phyloP scores from a whole-genome alignment of 305 asterid genomes.

The Rubia peregrina region DNA sequence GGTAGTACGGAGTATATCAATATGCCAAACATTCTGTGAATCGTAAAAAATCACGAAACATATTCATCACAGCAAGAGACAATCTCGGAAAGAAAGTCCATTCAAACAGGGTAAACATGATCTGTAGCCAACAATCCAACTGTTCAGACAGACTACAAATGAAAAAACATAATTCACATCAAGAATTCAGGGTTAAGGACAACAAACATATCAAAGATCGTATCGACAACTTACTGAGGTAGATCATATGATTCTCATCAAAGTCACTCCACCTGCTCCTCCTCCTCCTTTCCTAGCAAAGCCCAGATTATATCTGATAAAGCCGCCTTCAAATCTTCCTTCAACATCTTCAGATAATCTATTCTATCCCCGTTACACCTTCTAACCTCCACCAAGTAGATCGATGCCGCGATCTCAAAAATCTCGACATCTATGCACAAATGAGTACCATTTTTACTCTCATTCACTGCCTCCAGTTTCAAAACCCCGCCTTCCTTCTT shows the following conservation, averaged over 20 bases:
- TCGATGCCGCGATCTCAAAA: slow-evolving; percentile 28
- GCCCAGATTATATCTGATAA: slow-evolving; percentile 29
- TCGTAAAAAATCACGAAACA: not conserved
- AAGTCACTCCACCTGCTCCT: slow-evolving; percentile 6
- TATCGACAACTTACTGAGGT: not conserved
- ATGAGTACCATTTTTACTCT: slow-evolving; percentile 14
- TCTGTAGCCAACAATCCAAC: not conserved
- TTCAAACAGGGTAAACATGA: not conserved
- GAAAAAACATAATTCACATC: not conserved
- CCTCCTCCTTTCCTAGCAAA: no score
- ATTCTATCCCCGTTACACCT: slow-evolving; percentile 25
- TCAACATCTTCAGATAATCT: slow-evolving; percentile 25
- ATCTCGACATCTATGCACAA: slow-evolving; percentile 26
- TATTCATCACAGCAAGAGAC: not conserved
- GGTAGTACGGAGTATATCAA: no score
- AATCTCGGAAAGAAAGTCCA: not conserved
- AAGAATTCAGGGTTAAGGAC: not conserved
- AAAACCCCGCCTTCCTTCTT: slow-evolving; percentile 27
- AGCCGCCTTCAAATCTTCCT: slow-evolving; percentile 23
- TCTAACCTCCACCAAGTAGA: slow-evolving; percentile 31
- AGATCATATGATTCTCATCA: not conserved
- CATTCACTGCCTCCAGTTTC: slow-evolving; percentile 22
- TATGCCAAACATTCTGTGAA: no score
- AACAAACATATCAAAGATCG: not conserved
- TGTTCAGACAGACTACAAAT: not conserved